Evolutionary conservation across 495 filamentous ascomycete genomes (phyloP), one percentile per base, ranked within the genome.

Genomic region (Penicillium riverlandense): DNA sequence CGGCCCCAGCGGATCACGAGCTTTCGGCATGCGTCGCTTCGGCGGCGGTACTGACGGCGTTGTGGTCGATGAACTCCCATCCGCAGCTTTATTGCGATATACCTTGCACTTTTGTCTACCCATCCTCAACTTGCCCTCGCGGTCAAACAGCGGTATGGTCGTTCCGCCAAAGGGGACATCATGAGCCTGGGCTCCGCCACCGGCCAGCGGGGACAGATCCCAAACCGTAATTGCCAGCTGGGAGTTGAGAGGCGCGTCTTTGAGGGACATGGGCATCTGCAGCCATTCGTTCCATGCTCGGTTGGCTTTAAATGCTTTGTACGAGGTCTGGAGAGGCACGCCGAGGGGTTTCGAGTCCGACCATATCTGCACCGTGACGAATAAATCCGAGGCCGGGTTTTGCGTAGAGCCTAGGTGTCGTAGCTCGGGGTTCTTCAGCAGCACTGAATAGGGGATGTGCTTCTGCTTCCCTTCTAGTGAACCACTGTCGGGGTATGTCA

Each of bases 231-330:
- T 86, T 9, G 94, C 92, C 28, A 99, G 75, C 54, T 88, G 86
- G 2, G 88, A 77, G 45, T 82, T 83, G 27, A 84, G 66, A 14
- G 90, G 89, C 4, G 91, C 75, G 38, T 83, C 82, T 37, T 86
- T 82, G 50, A 96, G 89, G 2, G 75, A 76, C 54, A 95, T 79
- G 10, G 94, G 91, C 37, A 99, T 65, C 9, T 80, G 79, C 27
- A 99, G 77, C 94, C 94, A 99, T 68, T 99, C 92, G 58, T 91
- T 90, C 92, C 92, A 99, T 55, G 69, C 76, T 54, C 94, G 79
- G 40, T 79, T 75, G 16, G 71, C 75, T 54, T 88, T 90, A 54
- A 97, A 96, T 2, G 85, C 62, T 60, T 86, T 95, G 69, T 96
- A 97, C 11, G 87, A 74, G 8, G 94, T 99, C 61, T 96, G 90